phyloP scores from a whole-genome alignment of 495 filamentous ascomycete species.

The Lasiosphaeris hirsuta region DNA sequence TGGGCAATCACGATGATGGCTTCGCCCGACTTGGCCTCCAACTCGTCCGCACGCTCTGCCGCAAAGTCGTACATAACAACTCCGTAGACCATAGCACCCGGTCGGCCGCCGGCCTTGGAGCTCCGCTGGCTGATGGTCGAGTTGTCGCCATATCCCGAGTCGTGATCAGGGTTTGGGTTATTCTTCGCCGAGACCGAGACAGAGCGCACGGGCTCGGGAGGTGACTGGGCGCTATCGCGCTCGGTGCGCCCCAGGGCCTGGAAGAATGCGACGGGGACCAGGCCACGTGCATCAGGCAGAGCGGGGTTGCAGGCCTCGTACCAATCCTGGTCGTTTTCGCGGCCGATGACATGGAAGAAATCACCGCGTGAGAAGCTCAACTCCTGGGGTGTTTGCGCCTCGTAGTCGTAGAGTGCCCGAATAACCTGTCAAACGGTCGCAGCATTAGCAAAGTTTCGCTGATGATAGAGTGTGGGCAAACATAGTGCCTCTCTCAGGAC shows the following conservation, averaged over 20 bases:
- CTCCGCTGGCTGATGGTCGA: slow-evolving; percentile 40
- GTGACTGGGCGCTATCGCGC: slow-evolving; percentile 78
- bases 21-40: slow-evolving; percentile 92
- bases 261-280: slow-evolving; percentile 92
- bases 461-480: slow-evolving; percentile 3
- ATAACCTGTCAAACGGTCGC: slow-evolving; percentile 66
- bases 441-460: slow-evolving; percentile 34
- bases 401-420: slow-evolving; percentile 91
- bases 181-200: slow-evolving; percentile 34
- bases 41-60: slow-evolving; percentile 89
- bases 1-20: slow-evolving; percentile 98
- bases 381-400: slow-evolving; percentile 71
- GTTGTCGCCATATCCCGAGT: slow-evolving; percentile 75
- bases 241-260: slow-evolving; percentile 87
- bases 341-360: slow-evolving; percentile 97
- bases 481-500: neutral
- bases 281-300: slow-evolving; percentile 78
- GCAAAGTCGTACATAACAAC: slow-evolving; percentile 96
- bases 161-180: slow-evolving; percentile 50
- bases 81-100: slow-evolving; percentile 90
- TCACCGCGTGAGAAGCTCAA: slow-evolving; percentile 90
- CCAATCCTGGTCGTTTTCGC: slow-evolving; percentile 92
- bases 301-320: slow-evolving; percentile 98
- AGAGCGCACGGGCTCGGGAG: slow-evolving; percentile 52
- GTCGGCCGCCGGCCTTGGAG: slow-evolving; percentile 56